phyloP scores from a whole-genome alignment of 768 basidiomycete genomes.

The Leccinum obscurum region DNA sequence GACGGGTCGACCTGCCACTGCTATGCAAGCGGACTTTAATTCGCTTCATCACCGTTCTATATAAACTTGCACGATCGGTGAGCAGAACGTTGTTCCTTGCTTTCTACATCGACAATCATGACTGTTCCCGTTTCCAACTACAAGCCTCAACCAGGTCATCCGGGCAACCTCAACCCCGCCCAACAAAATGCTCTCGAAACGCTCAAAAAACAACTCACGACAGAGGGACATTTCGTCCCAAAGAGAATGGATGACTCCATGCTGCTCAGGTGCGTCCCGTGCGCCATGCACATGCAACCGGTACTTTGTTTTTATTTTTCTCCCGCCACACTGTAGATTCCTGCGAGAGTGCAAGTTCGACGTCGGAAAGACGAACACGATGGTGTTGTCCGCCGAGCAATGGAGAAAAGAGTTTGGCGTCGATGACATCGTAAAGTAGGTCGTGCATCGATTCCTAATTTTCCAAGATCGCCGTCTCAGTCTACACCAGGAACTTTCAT shows the following conservation, averaged over 20 bases:
- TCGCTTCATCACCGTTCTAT: too few relatives aligned
- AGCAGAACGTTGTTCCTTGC: too few relatives aligned
- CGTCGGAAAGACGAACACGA: constrained; percentile 73
- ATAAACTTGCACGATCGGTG: too few relatives aligned
- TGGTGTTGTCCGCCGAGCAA: constrained; percentile 79
- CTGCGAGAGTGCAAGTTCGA: constrained; percentile 94
- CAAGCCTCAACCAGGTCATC: constrained; percentile 67
- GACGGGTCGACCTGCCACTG: too few relatives aligned
- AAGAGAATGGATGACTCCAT: constrained; percentile 71
- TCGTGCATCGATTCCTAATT: constrained; percentile 2
- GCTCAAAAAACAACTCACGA: constrained; percentile 62
- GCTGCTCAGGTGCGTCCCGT: constrained; percentile 49
- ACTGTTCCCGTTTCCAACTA: constrained; percentile 41
- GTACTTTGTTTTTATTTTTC: not conserved
- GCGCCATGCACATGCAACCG: constrained; percentile 19
- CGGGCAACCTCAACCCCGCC: constrained; percentile 68
- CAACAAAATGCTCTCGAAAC: constrained; percentile 70
- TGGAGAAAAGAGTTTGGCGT: constrained; percentile 89
- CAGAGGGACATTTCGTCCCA: constrained; percentile 57
- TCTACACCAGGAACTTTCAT: constrained; percentile 64
- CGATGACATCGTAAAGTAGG: constrained; percentile 69
- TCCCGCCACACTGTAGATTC: constrained; percentile 52
- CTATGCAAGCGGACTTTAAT: too few relatives aligned
- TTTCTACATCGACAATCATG: too few relatives aligned
- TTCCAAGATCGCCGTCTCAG: too few relatives aligned